Evolutionary conservation across 306 rosid genomes (phyloP).

Genomic region (Phaseolus lunatus): DNA sequence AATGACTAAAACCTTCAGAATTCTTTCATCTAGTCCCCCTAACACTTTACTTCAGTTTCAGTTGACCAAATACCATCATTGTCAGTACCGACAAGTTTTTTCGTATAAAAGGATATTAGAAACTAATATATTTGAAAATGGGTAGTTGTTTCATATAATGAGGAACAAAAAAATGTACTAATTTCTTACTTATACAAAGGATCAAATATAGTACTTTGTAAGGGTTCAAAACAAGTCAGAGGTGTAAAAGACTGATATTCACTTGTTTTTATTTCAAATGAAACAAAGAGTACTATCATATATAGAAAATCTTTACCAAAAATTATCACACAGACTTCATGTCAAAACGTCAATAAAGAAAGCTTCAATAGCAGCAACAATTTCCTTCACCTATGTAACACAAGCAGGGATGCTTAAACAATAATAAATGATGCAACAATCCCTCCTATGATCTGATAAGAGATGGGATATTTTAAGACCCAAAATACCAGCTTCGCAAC

Average conservation of each 20-base stretch:
- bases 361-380: constrained; percentile 11
- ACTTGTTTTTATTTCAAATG: constrained; percentile 3
- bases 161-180: background rate
- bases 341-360: constrained; percentile 18
- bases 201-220: background rate
- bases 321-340: background rate
- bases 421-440: background rate
- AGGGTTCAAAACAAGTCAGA: constrained; percentile 2
- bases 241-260: background rate
- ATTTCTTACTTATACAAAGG: background rate
- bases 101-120: background rate
- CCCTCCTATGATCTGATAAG: constrained; percentile 14
- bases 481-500: constrained; percentile 15
- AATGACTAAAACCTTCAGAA: constrained; percentile 10
- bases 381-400: constrained; percentile 5
- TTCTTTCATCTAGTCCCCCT: constrained; percentile 8
- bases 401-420: constrained; percentile 11
- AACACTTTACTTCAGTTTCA: background rate
- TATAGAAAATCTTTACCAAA: constrained; percentile 10
- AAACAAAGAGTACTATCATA: constrained; percentile 22
- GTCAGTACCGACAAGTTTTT: background rate
- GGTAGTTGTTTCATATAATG: no score
- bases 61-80: constrained; percentile 21
- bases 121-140: no score
- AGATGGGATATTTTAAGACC: background rate